phyloP scores from a whole-genome alignment of 352 stramenopile species.

The Phytophthora fragariae region DNA sequence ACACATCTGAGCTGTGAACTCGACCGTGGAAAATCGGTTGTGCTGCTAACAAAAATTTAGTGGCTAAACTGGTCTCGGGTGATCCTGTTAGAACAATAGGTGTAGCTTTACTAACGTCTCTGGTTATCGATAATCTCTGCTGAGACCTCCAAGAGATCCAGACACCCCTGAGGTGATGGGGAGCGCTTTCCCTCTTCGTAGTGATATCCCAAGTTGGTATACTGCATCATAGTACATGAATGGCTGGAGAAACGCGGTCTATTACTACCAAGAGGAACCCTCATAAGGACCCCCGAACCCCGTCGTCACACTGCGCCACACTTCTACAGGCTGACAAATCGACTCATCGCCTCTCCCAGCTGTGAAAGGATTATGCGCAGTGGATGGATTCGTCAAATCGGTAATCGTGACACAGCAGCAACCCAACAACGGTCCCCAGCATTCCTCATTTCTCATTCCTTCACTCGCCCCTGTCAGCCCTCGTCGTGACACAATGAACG shows the following conservation, averaged over 20 bases:
- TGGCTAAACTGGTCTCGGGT: too few species aligned
- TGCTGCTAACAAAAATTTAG: too few species aligned
- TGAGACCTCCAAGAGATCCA: too few species aligned
- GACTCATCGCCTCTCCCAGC: neutral
- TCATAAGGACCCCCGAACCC: neutral
- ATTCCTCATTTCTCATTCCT: neutral
- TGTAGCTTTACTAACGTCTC: too few species aligned
- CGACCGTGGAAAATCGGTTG: too few species aligned
- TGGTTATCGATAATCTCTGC: too few species aligned
- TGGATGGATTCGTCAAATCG: neutral
- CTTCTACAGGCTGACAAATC: neutral
- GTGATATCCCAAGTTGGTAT: too few species aligned
- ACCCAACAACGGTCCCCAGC: neutral
- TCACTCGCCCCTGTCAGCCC: neutral
- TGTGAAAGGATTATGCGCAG: neutral
- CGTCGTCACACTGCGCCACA: neutral
- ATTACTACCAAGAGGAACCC: neutral
- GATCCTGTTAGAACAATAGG: too few species aligned
- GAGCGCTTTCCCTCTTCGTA: too few species aligned
- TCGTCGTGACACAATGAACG: neutral
- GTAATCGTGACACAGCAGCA: constrained; percentile 2
- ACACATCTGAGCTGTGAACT: too few species aligned
- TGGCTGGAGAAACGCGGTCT: neutral
- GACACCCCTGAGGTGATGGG: too few species aligned
- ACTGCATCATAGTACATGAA: neutral